Evolutionary conservation across 345 rosid species (phyloP).

Genomic region (Dimocarpus longan): DNA sequence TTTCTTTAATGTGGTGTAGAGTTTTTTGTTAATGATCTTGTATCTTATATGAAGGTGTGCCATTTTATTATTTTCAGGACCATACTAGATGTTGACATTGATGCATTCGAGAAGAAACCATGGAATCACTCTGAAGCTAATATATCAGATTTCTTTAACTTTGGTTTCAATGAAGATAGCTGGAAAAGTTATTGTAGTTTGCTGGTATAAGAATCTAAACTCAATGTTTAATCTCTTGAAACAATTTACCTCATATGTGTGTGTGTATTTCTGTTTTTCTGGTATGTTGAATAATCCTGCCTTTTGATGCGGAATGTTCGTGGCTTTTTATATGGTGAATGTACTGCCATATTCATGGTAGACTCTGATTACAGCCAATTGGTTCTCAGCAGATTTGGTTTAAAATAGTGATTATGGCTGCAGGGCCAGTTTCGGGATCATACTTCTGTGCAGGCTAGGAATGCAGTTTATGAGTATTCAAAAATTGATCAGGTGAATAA

Average conservation of each 20-base stretch:
- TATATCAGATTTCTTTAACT: constrained; percentile 65
- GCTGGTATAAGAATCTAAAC: constrained; percentile 41
- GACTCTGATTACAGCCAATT: background rate
- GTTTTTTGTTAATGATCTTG: constrained; percentile 15
- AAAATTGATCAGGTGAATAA: constrained; percentile 31
- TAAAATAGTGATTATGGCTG: constrained; percentile 14
- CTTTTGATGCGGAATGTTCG: background rate
- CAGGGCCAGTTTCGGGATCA: constrained; percentile 39
- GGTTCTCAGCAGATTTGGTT: background rate
- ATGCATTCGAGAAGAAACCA: constrained; percentile 57
- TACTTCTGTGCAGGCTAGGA: constrained; percentile 21
- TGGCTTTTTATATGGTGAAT: background rate
- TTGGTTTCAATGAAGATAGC: constrained; percentile 62
- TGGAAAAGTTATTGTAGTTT: constrained; percentile 68
- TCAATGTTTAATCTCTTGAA: background rate
- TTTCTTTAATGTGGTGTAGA: background rate
- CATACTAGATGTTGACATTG: constrained; percentile 49
- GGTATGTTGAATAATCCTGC: background rate
- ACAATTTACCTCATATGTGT: background rate
- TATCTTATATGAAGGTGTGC: background rate
- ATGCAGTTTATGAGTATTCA: constrained; percentile 23
- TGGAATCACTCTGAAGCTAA: constrained; percentile 61
- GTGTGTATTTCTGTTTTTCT: background rate
- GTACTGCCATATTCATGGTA: background rate
- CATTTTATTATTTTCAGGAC: constrained; percentile 41